These are phyloP conservation scores for Lepidium aucheri DNA, from an alignment of 345 rosid genomes.

Conservation along the genomic window DNA sequence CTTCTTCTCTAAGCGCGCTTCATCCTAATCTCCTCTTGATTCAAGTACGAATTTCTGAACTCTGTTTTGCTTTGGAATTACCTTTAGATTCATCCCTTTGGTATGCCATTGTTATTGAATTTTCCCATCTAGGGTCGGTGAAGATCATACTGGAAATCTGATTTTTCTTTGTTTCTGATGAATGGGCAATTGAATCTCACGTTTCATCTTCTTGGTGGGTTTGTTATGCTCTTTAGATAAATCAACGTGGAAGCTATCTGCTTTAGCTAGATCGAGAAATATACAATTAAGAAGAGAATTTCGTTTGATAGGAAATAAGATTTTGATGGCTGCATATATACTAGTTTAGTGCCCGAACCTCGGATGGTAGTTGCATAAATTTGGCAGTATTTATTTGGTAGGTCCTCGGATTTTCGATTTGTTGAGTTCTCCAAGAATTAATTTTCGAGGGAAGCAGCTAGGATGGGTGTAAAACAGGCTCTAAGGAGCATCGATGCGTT, in stretches of 20 bases:
- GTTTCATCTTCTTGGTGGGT: neutral
- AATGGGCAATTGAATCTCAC: neutral
- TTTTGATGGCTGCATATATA: neutral
- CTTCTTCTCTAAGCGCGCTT: conserved; percentile 9
- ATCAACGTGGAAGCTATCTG: conserved; percentile 2
- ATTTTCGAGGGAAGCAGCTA: conserved; percentile 2
- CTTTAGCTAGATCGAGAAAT: conserved; percentile 1
- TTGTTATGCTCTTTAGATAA: neutral
- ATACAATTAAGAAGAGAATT: neutral
- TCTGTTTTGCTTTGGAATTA: neutral
- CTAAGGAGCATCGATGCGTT: conserved; percentile 84
- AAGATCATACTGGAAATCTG: neutral
- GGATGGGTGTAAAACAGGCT: conserved; percentile 82
- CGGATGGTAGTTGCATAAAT: neutral
- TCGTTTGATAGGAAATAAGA: neutral
- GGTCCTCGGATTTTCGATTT: neutral
- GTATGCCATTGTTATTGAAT: neutral
- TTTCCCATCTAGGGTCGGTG: conserved; percentile 7
- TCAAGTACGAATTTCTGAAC: neutral
- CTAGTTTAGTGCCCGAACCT: neutral
- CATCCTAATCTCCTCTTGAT: neutral
- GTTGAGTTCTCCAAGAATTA: neutral
- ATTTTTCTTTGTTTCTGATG: neutral
- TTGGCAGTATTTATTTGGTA: neutral
- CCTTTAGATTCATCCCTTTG: neutral